These are phyloP conservation scores for Xylaria sp. DNA, from an alignment of 495 filamentous ascomycete species.

Conservation along the genomic window DNA sequence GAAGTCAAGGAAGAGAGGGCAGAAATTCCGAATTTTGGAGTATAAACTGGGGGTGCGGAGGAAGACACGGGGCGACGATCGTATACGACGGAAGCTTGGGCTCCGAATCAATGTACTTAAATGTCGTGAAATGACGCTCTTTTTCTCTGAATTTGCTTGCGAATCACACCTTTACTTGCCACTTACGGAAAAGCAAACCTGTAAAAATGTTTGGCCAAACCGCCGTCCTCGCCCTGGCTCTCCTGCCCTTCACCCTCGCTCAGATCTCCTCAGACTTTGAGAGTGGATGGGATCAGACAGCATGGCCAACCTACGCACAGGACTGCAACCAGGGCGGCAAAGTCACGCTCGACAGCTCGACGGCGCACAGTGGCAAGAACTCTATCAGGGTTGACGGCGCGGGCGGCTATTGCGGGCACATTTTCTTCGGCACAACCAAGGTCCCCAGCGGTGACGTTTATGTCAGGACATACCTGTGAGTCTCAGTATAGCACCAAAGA, in stretches of 20 bases:
- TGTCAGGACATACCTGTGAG: constrained; percentile 61
- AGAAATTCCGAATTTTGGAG: constrained; percentile 27
- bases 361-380: constrained; percentile 62
- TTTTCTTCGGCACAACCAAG: constrained; percentile 64
- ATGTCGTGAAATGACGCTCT: neutral
- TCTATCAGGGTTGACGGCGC: constrained; percentile 60
- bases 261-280: constrained; percentile 63
- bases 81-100: constrained; percentile 23
- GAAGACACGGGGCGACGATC: constrained; percentile 11
- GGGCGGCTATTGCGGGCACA: constrained; percentile 65
- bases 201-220: constrained; percentile 51
- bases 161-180: neutral
- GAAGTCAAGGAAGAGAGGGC: constrained; percentile 16
- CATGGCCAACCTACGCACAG: constrained; percentile 62
- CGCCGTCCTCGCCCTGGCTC: constrained; percentile 54
- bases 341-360: constrained; percentile 57
- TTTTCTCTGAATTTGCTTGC: neutral
- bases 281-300: constrained; percentile 57
- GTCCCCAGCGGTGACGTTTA: constrained; percentile 63
- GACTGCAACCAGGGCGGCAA: constrained; percentile 65
- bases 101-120: constrained; percentile 27
- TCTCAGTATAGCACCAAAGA: constrained; percentile 23
- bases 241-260: constrained; percentile 53
- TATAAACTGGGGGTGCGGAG: constrained; percentile 19
- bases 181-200: neutral